phyloP scores from a whole-genome alignment of 1,139 yeast genomes.

The Kodamaea arcana region DNA sequence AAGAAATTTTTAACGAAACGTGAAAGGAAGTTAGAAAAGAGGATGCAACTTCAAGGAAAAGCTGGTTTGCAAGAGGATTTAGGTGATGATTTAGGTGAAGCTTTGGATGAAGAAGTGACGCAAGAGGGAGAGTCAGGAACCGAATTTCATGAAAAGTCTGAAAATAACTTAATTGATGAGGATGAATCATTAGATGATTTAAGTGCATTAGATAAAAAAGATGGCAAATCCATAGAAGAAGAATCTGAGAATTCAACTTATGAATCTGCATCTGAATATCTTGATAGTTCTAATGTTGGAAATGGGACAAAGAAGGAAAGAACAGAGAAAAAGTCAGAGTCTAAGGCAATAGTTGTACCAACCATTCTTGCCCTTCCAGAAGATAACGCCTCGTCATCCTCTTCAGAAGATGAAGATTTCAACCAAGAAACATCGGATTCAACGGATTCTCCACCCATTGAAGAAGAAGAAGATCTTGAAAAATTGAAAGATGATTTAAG shows the following conservation, averaged over 20 bases:
- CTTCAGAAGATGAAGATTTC: conserved; percentile 23
- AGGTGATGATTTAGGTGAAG: conserved; percentile 20
- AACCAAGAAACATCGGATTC: conserved; percentile 13
- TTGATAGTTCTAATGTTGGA: conserved; percentile 5
- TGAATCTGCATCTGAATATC: conserved; percentile 31
- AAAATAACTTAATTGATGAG: too few species aligned
- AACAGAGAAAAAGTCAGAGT: too few species aligned
- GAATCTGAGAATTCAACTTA: conserved; percentile 14
- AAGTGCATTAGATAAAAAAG: not conserved
- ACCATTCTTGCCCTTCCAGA: too few species aligned
- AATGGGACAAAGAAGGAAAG: too few species aligned
- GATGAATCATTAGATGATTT: too few species aligned
- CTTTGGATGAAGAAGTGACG: conserved; percentile 13
- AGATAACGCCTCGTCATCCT: too few species aligned
- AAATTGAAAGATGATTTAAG: conserved; percentile 33
- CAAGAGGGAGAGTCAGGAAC: not conserved
- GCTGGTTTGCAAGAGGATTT: conserved; percentile 8
- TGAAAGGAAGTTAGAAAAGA: conserved; percentile 27
- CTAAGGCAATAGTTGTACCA: too few species aligned
- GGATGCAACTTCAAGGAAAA: conserved; percentile 6
- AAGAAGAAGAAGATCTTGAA: conserved; percentile 17
- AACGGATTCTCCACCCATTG: not conserved
- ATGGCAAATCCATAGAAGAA: not conserved
- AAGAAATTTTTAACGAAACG: conserved; percentile 42
- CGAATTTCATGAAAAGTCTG: not conserved